Base-by-base conservation (phyloP, 352 stramenopile species). In the Sclerospora graminicola region DNA sequence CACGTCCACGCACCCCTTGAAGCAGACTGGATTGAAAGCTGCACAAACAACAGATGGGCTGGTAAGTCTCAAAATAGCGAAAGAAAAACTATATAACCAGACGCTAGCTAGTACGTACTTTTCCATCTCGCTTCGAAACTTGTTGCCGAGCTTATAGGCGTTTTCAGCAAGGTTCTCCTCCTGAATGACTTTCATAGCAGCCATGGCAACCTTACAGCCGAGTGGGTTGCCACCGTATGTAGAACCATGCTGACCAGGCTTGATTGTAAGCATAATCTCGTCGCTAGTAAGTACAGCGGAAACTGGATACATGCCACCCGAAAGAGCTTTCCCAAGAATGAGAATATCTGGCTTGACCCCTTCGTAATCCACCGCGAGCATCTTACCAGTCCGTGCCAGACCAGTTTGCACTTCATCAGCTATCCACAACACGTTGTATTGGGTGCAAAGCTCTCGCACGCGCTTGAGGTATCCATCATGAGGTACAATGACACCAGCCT, bases 381-480 rank as follows among this genome's bases (percentile, higher is more conserved):
- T 92, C 57, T 96, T 96, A 40, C 96, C 96, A 20, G 96, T 99
- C 34, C 96, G 85, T 28, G 89, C 94, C 14, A 99, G 69, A 15
- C 96, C 96, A 2, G 95, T 92, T 63, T 99, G 96, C 14, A 99
- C 95, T 70, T 99, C 96, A 72, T 99, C 96, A 15, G 91, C 95
- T 62, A 99, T 98, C 66, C 98, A 84, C 14, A 99, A 77, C n/a
- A 99, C 78, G 63, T 98, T 98, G 87, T 99, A 75, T 69, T 98
- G 94, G 52, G 91, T 77, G 63, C 95, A 99, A 16, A 99, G 59
- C 48, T 89, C 75, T 8, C 80, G 79, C 36, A 94, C 78, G 21
- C 72, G 67, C 39, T 75, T 75, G 54, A 99, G 80, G 73, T 99
- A 99, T 13, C 92, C 95, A 54, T 99, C 94, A 42, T 90, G 53